Conservation (phyloP, 768 basidiomycete genomes). For the Lactarius psammicola region DNA sequence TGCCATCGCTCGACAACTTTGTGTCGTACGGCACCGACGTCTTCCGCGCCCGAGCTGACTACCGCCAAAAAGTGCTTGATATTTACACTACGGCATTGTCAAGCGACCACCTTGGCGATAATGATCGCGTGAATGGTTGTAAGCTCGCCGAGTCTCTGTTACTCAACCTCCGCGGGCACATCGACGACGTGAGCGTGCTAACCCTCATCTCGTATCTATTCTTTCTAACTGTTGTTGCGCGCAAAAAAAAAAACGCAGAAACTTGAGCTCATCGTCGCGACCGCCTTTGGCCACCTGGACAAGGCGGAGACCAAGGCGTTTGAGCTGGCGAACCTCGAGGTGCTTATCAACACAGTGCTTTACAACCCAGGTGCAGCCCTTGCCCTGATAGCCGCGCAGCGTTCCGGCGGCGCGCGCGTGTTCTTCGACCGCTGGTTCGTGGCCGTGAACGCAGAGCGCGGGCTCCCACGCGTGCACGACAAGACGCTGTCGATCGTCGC, state of each 20-base stretch:
- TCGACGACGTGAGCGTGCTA: slow-evolving; percentile 64
- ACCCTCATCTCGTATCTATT: not conserved
- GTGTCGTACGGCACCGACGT: slow-evolving; percentile 77
- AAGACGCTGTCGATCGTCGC: slow-evolving; percentile 81
- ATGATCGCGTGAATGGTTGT: slow-evolving; percentile 79
- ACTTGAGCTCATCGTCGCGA: slow-evolving; percentile 61
- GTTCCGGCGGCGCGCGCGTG: slow-evolving; percentile 57
- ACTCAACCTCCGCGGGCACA: slow-evolving; percentile 70
- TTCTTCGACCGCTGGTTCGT: slow-evolving; percentile 88
- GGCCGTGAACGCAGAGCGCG: slow-evolving; percentile 56
- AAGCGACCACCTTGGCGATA: slow-evolving; percentile 72
- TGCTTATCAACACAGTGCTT: slow-evolving; percentile 76
- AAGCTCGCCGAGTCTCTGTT: slow-evolving; percentile 82
- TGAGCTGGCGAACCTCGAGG: slow-evolving; percentile 76
- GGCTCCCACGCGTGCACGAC: slow-evolving; percentile 84
- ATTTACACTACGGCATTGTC: slow-evolving; percentile 77
- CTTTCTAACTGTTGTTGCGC: slow-evolving; percentile 16
- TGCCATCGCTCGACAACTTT: slow-evolving; percentile 85
- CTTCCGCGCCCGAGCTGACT: slow-evolving; percentile 70
- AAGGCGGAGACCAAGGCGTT: slow-evolving; percentile 61
- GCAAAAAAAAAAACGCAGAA: slow-evolving; percentile 40
- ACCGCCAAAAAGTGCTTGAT: slow-evolving; percentile 77
- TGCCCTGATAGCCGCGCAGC: slow-evolving; percentile 64
- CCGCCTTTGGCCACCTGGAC: slow-evolving; percentile 59
- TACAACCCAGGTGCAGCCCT: slow-evolving; percentile 82